Evolutionary conservation across 306 rosid species (phyloP).

Genomic region (Cicer chorassanicum): DNA sequence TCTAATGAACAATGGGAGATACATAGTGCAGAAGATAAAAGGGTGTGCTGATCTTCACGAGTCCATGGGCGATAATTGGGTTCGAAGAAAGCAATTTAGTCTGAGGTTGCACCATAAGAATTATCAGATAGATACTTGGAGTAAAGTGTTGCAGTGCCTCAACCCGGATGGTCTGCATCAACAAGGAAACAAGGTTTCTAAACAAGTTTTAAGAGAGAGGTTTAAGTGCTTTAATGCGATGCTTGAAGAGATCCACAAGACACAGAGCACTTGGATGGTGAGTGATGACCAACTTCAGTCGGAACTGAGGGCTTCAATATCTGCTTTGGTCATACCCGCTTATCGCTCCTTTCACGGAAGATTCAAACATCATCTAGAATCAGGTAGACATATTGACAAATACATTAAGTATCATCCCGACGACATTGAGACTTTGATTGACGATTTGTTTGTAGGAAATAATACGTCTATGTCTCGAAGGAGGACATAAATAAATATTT

Average conservation of each 20-base stretch:
- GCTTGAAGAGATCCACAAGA: constrained; percentile 80
- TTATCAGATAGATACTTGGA: constrained; percentile 82
- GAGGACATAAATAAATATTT: background rate
- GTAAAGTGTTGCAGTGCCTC: constrained; percentile 64
- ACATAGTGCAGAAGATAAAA: constrained; percentile 76
- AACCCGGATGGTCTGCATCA: constrained; percentile 63
- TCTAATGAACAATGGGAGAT: constrained; percentile 87
- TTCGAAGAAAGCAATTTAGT: constrained; percentile 63
- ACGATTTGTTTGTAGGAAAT: constrained; percentile 72
- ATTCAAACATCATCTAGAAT: constrained; percentile 69
- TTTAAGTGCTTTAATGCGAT: constrained; percentile 69
- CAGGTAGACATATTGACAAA: constrained; percentile 65
- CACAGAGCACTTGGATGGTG: constrained; percentile 79
- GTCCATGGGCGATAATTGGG: constrained; percentile 75
- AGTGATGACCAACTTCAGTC: constrained; percentile 83
- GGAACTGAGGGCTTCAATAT: constrained; percentile 73
- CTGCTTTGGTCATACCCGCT: constrained; percentile 80
- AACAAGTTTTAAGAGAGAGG: constrained; percentile 69
- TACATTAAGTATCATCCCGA: constrained; percentile 83
- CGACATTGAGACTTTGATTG: constrained; percentile 74
- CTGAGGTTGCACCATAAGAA: constrained; percentile 69
- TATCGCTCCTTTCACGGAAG: constrained; percentile 73
- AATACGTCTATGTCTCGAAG: constrained; percentile 52
- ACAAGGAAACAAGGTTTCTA: constrained; percentile 58
- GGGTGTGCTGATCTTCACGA: constrained; percentile 64